These are phyloP conservation scores for Asparagopsis taxiformis DNA, from an alignment of 31 red algal species.

Conservation along the genomic window DNA sequence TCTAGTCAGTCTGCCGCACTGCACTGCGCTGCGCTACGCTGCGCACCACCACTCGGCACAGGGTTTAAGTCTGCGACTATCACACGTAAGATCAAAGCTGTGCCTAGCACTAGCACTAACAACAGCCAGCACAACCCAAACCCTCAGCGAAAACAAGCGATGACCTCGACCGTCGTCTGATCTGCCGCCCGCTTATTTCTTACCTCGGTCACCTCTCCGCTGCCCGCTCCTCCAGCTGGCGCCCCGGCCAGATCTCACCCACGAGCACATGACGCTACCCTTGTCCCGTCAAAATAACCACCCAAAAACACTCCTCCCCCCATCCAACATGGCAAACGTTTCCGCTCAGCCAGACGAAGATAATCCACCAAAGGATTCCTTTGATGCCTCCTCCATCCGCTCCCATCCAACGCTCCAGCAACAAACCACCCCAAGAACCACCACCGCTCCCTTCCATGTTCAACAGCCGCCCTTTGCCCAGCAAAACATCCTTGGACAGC, in stretches of 20 bases:
- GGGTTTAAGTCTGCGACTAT: not conserved
- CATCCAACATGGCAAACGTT: conserved; percentile 23
- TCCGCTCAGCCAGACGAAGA: conserved; percentile 16
- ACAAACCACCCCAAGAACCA: not conserved
- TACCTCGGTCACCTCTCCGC: not conserved
- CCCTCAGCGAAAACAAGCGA: not conserved
- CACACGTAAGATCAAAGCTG: conserved; percentile 3
- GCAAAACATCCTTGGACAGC: conserved; percentile 14
- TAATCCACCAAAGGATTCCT: conserved; percentile 18
- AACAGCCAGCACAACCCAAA: not conserved
- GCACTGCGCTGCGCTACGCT: not conserved
- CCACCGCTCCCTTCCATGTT: not conserved
- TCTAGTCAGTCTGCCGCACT: not conserved
- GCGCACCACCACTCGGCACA: not conserved
- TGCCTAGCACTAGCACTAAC: too few relatives aligned
- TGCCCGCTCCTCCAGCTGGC: not conserved
- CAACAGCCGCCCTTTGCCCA: conserved; percentile 6
- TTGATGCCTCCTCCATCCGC: conserved; percentile 2
- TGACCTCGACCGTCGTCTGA: not conserved
- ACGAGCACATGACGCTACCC: not conserved
- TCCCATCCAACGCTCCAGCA: not conserved
- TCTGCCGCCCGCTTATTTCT: not conserved
- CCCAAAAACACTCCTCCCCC: not conserved
- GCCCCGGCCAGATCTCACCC: not conserved
- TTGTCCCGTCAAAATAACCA: conserved; percentile 2